Conservation (phyloP, 1,284 basidiomycete species). For the Bondarzewia mesenterica region DNA sequence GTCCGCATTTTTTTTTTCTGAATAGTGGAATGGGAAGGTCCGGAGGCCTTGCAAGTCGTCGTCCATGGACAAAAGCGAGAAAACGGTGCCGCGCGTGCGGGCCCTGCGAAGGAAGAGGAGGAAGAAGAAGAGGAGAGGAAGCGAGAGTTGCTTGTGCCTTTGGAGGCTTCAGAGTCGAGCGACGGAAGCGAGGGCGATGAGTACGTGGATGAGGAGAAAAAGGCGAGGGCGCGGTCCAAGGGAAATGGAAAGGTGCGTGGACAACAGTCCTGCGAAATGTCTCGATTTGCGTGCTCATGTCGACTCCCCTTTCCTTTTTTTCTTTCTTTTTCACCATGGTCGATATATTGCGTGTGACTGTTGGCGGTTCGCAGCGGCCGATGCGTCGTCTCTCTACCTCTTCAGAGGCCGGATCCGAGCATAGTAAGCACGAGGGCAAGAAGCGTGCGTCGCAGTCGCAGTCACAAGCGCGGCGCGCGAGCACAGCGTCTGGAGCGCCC, state of each 20-base stretch:
- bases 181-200: constrained; percentile 23
- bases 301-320: not conserved
- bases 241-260: constrained; percentile 36
- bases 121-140: constrained; percentile 12
- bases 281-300: not conserved
- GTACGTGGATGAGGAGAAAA: constrained; percentile 60
- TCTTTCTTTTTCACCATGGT: not conserved
- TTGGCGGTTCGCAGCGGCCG: constrained; percentile 9
- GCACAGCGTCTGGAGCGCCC: not conserved
- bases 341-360: constrained; percentile 5
- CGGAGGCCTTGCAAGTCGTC: constrained; percentile 34
- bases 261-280: not conserved
- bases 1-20: not conserved
- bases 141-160: constrained; percentile 3
- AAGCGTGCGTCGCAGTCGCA: not conserved
- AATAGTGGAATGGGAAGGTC: constrained; percentile 65
- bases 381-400: constrained; percentile 16
- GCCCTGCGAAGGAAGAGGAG: constrained; percentile 14
- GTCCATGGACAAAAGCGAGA: constrained; percentile 7
- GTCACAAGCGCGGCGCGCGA: not conserved
- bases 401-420: constrained; percentile 5
- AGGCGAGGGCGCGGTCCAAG: constrained; percentile 21
- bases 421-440: constrained; percentile 12
- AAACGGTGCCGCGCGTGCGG: no score
- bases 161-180: constrained; percentile 37